These are phyloP conservation scores for Boletus fagicola DNA, from an alignment of 768 basidiomycete species.

Conservation along the genomic window DNA sequence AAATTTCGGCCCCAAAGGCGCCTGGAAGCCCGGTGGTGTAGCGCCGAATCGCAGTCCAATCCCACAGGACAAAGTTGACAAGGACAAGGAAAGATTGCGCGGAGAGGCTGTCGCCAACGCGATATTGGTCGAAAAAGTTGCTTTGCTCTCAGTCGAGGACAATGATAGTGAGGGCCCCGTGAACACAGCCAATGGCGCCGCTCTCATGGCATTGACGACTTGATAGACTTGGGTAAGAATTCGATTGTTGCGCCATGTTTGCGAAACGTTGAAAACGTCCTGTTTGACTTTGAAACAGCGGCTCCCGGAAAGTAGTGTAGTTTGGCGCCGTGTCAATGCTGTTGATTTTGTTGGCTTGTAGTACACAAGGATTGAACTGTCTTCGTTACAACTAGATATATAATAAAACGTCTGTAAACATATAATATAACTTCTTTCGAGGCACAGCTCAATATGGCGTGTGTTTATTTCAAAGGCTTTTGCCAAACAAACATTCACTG, in stretches of 20 bases:
- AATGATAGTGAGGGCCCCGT: constrained; percentile 8
- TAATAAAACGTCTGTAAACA: constrained; percentile 38
- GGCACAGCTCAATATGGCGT: background rate
- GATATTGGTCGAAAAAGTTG: constrained; percentile 38
- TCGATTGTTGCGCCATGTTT: background rate
- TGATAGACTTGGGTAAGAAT: constrained; percentile 26
- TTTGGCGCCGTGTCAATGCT: constrained; percentile 33
- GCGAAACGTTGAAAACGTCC: constrained; percentile 5
- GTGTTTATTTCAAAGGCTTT: constrained; percentile 31
- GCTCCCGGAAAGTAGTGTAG: constrained; percentile 5
- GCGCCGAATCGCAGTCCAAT: constrained; percentile 15
- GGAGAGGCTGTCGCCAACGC: constrained; percentile 36
- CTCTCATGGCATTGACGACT: constrained; percentile 25
- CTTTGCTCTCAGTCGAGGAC: constrained; percentile 38
- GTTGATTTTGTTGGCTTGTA: constrained; percentile 27
- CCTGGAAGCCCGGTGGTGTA: constrained; percentile 21
- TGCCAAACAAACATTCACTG: constrained; percentile 42
- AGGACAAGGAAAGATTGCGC: constrained; percentile 36
- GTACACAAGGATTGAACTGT: constrained; percentile 23
- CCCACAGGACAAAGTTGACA: constrained; percentile 25
- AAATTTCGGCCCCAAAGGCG: constrained; percentile 36
- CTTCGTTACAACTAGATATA: constrained; percentile 33
- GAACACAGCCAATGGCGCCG: constrained; percentile 13
- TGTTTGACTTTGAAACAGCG: constrained; percentile 10
- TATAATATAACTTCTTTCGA: constrained; percentile 30